Percentiles rank a stretch among this genome's conserved stretches.
phyloP scores from a whole-genome alignment of 2,329 filamentous ascomycete species.

The Chaetomium sp. region DNA sequence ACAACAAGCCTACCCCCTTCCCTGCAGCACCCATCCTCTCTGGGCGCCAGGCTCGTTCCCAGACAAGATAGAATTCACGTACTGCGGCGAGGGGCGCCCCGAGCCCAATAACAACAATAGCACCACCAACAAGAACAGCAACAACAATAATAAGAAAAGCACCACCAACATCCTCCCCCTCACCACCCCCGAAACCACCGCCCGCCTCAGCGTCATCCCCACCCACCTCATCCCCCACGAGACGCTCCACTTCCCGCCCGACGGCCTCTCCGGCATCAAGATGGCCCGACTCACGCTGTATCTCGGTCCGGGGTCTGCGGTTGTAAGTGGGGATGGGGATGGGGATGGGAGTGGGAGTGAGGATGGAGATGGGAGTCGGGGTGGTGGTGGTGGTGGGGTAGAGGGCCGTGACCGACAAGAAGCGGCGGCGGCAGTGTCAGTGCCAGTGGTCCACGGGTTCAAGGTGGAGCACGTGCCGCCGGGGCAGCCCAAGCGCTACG shows the following conservation, averaged over 20 bases:
- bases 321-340: too few relatives aligned
- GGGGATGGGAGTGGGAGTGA: background rate
- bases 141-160: background rate
- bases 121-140: too few relatives aligned
- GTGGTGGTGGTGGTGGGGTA: background rate
- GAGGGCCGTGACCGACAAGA: too few relatives aligned
- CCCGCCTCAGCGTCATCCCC: background rate
- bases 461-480: background rate
- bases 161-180: background rate
- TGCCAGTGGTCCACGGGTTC: constrained; percentile 1
- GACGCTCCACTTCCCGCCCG: background rate
- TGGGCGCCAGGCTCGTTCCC: background rate
- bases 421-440: too few relatives aligned
- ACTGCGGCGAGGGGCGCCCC: background rate
- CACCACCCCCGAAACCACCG: background rate
- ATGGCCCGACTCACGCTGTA: background rate
- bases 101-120: too few relatives aligned
- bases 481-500: background rate
- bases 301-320: background rate
- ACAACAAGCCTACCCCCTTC: background rate
- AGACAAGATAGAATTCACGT: too few relatives aligned
- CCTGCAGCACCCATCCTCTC: background rate
- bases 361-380: background rate
- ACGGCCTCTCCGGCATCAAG: too few relatives aligned
- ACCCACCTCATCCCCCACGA: background rate